Base-by-base conservation (phyloP, 2,329 filamentous ascomycete genomes). In the Aspergillus fructus region DNA sequence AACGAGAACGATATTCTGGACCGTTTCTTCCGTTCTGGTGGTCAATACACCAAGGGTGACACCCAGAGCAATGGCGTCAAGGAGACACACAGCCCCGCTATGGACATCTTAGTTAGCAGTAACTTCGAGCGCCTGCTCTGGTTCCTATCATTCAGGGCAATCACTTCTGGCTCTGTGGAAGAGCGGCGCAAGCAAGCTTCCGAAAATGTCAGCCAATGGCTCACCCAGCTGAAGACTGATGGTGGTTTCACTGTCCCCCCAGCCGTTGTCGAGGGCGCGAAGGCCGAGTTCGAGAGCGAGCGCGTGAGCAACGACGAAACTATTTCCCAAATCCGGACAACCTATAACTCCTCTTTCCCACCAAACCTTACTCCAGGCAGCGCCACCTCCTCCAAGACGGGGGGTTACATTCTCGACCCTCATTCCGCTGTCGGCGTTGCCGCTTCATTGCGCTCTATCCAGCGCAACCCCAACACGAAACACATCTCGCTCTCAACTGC, bases 1-100 rank as follows among this genome's bases (percentile, higher is more conserved):
- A 97, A 97, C 74, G 93, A 96, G 78, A 99, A 99, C 78, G 94
- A 97, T 69, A 97, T 97, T 60, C 84, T 99, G 11, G 85, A 97
- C 76, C 86, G 94, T 34, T 99, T 99, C 83, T 49, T 91, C 90
- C 89, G 89, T 78, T 90, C 88, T 0, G 91, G 65, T 6, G 75
- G 93, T 40, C 83, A 83, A 64, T 97, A 97, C 77, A 90, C 94
- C 79, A 97, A 97, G 83, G 83, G 92, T 68, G 80, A 86, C 8
- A 81, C 85, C 7, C 59, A 66, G 12, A 66, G 79, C 45, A 85
- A 86, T 45, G 91, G 90, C 39, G 91, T 93, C 61, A 93, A 91
- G 78, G 93, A 96, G 78, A 99, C 94, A 0, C 83, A 96, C 51
- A 92, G 89, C 66, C 94, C 94, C 0, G 94, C 94, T 46, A 97